Base-by-base conservation (phyloP, 2,329 filamentous ascomycete species). In the Botrytis byssoidea region DNA sequence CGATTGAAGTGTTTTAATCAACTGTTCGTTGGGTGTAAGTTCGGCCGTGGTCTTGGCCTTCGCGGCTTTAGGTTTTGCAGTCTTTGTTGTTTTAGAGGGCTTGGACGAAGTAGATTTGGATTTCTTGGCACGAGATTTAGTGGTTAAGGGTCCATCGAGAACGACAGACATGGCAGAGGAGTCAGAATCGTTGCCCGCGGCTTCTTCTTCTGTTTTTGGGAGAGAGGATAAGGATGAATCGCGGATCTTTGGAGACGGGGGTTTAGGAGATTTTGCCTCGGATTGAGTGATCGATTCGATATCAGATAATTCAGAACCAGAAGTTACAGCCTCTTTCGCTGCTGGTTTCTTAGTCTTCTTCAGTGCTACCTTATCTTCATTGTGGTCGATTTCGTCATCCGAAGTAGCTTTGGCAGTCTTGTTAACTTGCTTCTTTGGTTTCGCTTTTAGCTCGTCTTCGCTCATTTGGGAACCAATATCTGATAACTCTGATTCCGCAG, bases 1-100 rank as follows among this genome's bases (percentile, higher is more conserved):
- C 14, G 90, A 89, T 83, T 98, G 95, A 5, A 98, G 86, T 67
- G 91, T 92, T 82, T 97, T 98, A 81, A 98, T 92, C 81, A 97
- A 93, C 5, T 88, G 90, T 74, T 93, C 89, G 74, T 94, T 88
- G 0, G 91, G 88, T 29, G 90, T 81, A 51, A 86, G 83, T 69
- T 77, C 77, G 12, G 78, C 74, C 68, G 83, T 82, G 14, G 85
- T 79, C n/a, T 83, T 83, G 35, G 80, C 79, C 74, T 86, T 85
- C 1, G 81, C 32, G 74, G 80, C 81, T 71, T 79, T 75, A 1
- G 81, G 37, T 75, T 81, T 82, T 29, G 75, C 25, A n/a, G 63
- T 74, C 72, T 74, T 80, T n/a, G 77, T 73, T 74, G 46, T 65
- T 64, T 71, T 67, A 18, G 74, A 82, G 75, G 81, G 82, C 77